phyloP scores from a whole-genome alignment of 305 asterid species.

The Solanum chacoense region DNA sequence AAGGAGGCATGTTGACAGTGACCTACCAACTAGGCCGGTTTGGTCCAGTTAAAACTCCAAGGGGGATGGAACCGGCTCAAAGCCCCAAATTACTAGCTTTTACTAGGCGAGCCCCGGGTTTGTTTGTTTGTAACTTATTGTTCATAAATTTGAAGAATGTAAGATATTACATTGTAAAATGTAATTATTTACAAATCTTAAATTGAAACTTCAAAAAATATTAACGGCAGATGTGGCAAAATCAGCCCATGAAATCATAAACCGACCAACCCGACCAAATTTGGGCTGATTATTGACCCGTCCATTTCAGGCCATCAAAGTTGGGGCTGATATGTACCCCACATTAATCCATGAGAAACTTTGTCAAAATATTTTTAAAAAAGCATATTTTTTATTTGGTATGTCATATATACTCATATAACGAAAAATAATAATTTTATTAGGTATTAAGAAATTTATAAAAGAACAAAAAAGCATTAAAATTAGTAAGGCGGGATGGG shows the following conservation, averaged over 20 bases:
- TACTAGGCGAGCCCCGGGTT: not conserved
- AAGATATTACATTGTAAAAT: not conserved
- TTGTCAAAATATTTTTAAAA: not conserved
- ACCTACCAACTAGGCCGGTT: not conserved
- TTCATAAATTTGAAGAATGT: not conserved
- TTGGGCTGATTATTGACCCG: not conserved
- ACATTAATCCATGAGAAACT: not conserved
- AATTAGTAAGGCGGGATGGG: not conserved
- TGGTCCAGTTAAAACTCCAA: not conserved
- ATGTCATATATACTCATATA: not conserved
- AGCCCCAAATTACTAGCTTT: not conserved
- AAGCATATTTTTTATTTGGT: not conserved
- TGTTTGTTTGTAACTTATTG: not conserved
- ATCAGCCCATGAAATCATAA: not conserved
- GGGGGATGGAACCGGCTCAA: not conserved
- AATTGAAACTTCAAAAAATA: not conserved
- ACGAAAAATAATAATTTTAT: not conserved
- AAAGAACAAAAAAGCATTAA: not conserved
- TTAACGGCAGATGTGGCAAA: not conserved
- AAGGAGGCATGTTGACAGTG: not conserved
- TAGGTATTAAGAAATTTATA: rapidly evolving
- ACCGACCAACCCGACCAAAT: not conserved
- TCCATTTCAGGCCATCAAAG: not conserved
- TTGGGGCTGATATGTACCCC: not conserved
- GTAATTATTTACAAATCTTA: not conserved